Conservation (phyloP, 148 eudicot genomes). For the Gaultheria prostrata region DNA sequence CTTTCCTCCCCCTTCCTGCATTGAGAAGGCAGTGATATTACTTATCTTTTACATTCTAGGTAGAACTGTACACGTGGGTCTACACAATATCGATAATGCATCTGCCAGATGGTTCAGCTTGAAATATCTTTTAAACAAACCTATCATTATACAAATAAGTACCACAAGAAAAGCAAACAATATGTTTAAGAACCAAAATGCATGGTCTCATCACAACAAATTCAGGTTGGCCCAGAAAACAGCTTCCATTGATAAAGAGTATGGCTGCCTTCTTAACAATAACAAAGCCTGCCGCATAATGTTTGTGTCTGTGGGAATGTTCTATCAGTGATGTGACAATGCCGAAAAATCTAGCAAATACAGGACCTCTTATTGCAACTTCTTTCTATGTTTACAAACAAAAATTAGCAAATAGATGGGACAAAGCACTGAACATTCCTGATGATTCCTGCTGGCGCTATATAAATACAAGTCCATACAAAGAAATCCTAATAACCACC, state of each 20-base stretch:
- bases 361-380: not conserved
- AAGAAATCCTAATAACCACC: not conserved
- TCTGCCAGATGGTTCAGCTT: not conserved
- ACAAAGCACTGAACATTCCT: not conserved
- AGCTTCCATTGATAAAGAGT: not conserved
- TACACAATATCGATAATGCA: not conserved
- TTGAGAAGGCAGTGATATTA: conserved; percentile 4
- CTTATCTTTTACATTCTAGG: not conserved
- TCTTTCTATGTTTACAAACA: not conserved
- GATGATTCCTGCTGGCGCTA: not conserved
- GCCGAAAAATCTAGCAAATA: not conserved
- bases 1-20: conserved; percentile 40
- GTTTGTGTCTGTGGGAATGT: not conserved
- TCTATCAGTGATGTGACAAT: not conserved
- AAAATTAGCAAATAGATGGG: not conserved
- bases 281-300: not conserved
- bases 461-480: not conserved
- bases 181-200: conserved; percentile 4
- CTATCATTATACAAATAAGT: not conserved
- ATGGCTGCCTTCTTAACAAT: not conserved
- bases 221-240: not conserved
- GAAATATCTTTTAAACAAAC: not conserved
- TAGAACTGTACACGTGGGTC: not conserved
- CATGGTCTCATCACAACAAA: not conserved
- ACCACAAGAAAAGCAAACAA: not conserved